Conservation (phyloP, 768 basidiomycete genomes). For the Leccinum variicolor region DNA sequence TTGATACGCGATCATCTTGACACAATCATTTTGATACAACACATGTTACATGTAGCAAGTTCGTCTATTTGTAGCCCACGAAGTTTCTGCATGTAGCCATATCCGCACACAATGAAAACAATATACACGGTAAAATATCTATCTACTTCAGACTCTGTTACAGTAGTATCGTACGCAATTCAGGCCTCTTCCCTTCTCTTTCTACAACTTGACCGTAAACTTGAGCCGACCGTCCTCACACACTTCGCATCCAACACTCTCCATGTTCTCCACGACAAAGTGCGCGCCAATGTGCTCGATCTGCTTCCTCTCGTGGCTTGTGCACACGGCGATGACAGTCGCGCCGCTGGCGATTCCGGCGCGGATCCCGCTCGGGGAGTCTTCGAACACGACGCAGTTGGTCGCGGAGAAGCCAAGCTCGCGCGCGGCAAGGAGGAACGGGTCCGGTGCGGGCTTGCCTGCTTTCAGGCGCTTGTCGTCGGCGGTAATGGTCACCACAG, state of each 20-base stretch:
- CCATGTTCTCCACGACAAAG: constrained; percentile 54
- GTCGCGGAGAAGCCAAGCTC: constrained; percentile 54
- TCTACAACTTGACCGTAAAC: constrained; percentile 38
- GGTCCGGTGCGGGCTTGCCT: constrained; percentile 61
- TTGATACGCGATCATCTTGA: neutral
- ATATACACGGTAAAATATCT: neutral
- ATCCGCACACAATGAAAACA: neutral
- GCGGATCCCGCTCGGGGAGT: constrained; percentile 62
- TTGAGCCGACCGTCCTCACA: constrained; percentile 40
- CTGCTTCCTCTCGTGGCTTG: constrained; percentile 57
- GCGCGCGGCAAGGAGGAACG: constrained; percentile 59
- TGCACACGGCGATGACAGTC: constrained; percentile 71
- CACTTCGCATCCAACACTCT: constrained; percentile 41
- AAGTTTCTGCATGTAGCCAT: constrained; percentile 2
- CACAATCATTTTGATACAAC: neutral
- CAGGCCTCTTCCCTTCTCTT: neutral
- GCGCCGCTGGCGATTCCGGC: constrained; percentile 73
- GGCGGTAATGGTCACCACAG: constrained; percentile 68
- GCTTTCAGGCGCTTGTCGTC: constrained; percentile 71
- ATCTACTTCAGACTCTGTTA: neutral
- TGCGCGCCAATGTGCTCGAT: constrained; percentile 57
- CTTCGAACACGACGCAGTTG: constrained; percentile 76
- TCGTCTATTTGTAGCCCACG: neutral
- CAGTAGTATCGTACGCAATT: neutral
- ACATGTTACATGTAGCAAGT: neutral